Base-by-base conservation (phyloP, 139 green algal species). In the Haematococcus lacustris region DNA sequence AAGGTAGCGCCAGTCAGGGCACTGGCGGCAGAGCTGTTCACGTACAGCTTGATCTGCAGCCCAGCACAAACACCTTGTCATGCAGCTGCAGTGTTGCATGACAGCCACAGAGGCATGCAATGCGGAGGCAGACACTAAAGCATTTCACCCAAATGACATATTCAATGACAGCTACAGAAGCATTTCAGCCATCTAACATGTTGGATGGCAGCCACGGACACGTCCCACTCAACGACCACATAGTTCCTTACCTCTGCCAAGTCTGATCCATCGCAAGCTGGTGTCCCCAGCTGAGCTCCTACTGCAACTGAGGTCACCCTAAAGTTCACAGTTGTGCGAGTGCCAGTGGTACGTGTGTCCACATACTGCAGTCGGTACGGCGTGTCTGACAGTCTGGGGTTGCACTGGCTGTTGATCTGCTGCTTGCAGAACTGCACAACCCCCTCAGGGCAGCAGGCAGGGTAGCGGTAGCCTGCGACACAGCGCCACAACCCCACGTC, bases 361-460 rank as follows among this genome's bases (percentile, higher is more conserved):
- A 47, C 40, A 43, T 41, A 71, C 6, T 59, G 26, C 30, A 71
- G 21, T 39, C 66, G 66, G 66, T 41, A 71, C 28, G 66, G 66
- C 9, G 66, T 62, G 66, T 71, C 66, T 9, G 66, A 71, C 23
- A 71, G 38, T 26, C 39, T 39, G 5, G 66, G 35, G 40, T 71
- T 71, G 66, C 66, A 71, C 3, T 2, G 38, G 39, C 66, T 30
- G 3, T 60, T 21, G 35, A 71, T 53, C 26, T 26, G 34, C 40
- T 59, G 41, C 26, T 60, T 38, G 38, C 35, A 51, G 39, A 71
- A 71, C 40, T 59, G 23, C 26, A 71, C 66, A 26, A 71, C 66
- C 40, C 66, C 66, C 66, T 71, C 62, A 6, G 62, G 62, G 25
- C 62, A 68, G 62, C 62, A 68, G 25, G 30, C 62, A 25, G 62